phyloP scores from a whole-genome alignment of 2,329 filamentous ascomycete species.

The Albophoma yamanashiensis region DNA sequence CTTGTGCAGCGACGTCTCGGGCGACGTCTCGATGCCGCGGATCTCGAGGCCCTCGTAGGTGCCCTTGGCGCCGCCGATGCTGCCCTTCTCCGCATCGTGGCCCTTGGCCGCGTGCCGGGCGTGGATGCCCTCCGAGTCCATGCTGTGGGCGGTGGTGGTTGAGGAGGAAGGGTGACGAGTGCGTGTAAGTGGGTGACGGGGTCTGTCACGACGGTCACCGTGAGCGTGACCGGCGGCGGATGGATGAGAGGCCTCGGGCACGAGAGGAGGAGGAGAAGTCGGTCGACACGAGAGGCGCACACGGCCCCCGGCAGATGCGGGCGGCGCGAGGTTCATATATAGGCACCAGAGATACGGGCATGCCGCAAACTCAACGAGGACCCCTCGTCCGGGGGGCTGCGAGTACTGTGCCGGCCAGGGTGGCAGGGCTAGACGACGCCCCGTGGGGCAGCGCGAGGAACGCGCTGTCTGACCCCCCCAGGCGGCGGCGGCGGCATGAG shows the following conservation, averaged over 20 bases:
- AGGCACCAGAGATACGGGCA: neutral
- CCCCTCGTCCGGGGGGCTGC: neutral
- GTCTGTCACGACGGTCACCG: neutral
- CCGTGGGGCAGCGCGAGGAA: neutral
- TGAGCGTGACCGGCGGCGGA: neutral
- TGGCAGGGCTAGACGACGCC: neutral
- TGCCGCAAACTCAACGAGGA: neutral
- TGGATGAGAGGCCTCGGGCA: neutral
- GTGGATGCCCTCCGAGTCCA: conserved; percentile 6
- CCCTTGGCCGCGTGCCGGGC: conserved; percentile 4
- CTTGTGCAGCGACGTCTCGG: conserved; percentile 37
- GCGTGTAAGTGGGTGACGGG: neutral
- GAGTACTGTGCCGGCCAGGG: neutral
- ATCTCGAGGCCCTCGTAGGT: conserved; percentile 21
- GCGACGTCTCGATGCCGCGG: conserved; percentile 37
- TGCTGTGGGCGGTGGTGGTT: neutral
- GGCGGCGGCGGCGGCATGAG: no score
- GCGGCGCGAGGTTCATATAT: neutral
- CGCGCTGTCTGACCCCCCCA: neutral
- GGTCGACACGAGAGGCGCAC: neutral
- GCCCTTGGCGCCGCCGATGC: conserved; percentile 1
- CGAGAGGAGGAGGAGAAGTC: neutral
- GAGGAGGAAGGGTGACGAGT: neutral
- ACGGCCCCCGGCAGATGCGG: neutral
- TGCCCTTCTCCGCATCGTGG: conserved; percentile 11